These are phyloP conservation scores for Vigna unguiculata DNA, from an alignment of 306 rosid genomes.

Conservation along the genomic window DNA sequence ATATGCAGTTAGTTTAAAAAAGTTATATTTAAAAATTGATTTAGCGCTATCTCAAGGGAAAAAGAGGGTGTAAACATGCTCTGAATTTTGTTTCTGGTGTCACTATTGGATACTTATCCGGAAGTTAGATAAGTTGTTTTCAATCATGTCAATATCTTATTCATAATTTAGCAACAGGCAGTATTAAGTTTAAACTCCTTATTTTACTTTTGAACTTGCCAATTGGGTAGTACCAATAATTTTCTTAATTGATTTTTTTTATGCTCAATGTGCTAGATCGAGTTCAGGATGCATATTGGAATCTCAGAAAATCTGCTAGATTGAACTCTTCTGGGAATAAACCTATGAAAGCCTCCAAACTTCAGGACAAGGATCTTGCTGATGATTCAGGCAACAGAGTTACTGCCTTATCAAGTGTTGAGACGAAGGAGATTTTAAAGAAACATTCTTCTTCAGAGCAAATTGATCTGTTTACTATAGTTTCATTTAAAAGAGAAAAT, in stretches of 20 bases:
- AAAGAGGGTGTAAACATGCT: neutral
- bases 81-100: conserved; percentile 17
- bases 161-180: conserved; percentile 15
- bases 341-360: conserved; percentile 48
- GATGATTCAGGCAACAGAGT: conserved; percentile 46
- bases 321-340: conserved; percentile 50
- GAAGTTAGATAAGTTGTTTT: conserved; percentile 30
- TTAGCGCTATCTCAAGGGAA: neutral
- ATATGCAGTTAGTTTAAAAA: neutral
- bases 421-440: conserved; percentile 44
- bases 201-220: conserved; percentile 13
- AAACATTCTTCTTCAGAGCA: conserved; percentile 47
- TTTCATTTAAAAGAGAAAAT: conserved; percentile 78
- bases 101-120: neutral
- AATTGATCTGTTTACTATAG: conserved; percentile 54
- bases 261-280: conserved; percentile 60
- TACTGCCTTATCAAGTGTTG: conserved; percentile 45
- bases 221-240: conserved; percentile 8
- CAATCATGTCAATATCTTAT: neutral
- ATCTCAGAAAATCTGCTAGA: conserved; percentile 61
- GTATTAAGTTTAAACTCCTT: conserved; percentile 1
- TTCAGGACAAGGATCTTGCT: conserved; percentile 46
- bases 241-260: conserved; percentile 11
- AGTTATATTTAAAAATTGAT: neutral
- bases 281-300: conserved; percentile 77